Evolutionary conservation across 176 grass and related monocot genomes (phyloP), one percentile per base, ranked within the genome.

Genomic region (Ananas comosus): DNA sequence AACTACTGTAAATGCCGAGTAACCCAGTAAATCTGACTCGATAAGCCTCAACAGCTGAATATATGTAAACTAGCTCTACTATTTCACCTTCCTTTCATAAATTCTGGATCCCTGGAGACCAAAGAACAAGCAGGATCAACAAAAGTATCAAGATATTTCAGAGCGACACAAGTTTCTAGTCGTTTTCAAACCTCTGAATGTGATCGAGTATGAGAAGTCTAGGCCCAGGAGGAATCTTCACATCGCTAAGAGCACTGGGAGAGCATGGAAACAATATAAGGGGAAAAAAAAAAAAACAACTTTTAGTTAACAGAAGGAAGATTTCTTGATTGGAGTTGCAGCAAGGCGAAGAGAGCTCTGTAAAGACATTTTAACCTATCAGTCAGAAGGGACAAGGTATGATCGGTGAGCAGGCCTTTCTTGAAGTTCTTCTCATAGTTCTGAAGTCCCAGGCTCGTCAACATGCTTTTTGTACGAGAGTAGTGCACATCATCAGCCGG

Each of bases 371-470:
- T 68, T 49, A 80, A 85, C 94, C 94, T 93, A 52, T 99, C 94
- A 47, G 80, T 99, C 53, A 99, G 89, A 18, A 99, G 87, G 64
- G 82, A 75, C 72, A 99, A 79, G 51, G 89, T 99, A 77, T 64
- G 72, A 90, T 99, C 94, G 53, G 82, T 91, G 29, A 99, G 80
- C 68, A 99, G 84, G 51, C 94, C 94, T 73, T 86, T 99, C 82
- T 93, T 93, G 80, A 99, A 93, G 78, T 99, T 91, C 69, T 91
- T 99, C 64, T 93, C 94, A 70, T 99, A 99, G 65, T 91, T 99
- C 74, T 99, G 82, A 67, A 99, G 94, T 64, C 94, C 90, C 76
- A 99, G 78, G 53, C 69, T 77, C 17, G 79, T 77, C 76, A 99
- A 53, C 82, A 99, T 90, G 75, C 73, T 83, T 88, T 70, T 93